Evolutionary conservation across 768 basidiomycete genomes (phyloP).

Genomic region (Sistotremastrum niveocremeum): DNA sequence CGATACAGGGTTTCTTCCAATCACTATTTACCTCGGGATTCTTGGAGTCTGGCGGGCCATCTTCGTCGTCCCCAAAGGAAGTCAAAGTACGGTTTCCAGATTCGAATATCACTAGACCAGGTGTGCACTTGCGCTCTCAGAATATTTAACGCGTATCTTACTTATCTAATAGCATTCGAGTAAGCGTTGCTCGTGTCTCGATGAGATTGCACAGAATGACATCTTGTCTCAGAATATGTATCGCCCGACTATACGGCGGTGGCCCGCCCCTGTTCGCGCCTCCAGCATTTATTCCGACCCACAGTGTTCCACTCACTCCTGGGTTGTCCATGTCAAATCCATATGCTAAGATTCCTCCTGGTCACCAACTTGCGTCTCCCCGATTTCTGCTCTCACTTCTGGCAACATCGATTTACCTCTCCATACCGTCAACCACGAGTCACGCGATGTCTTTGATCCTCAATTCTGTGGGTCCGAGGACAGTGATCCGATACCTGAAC

Average conservation of each 20-base stretch:
- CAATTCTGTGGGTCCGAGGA: slow-evolving; percentile 64
- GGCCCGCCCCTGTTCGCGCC: slow-evolving; percentile 64
- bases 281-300: slow-evolving; percentile 48
- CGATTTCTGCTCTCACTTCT: slow-evolving; percentile 76
- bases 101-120: slow-evolving; percentile 76
- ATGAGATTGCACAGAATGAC: not conserved
- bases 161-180: slow-evolving; percentile 63
- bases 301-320: slow-evolving; percentile 57
- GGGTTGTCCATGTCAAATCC: slow-evolving; percentile 30
- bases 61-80: slow-evolving; percentile 28
- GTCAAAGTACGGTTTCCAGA: slow-evolving; percentile 71
- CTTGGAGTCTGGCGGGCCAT: slow-evolving; percentile 35
- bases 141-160: slow-evolving; percentile 8
- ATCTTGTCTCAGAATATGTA: slow-evolving; percentile 47
- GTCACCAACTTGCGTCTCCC: slow-evolving; percentile 64
- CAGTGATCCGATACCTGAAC: slow-evolving; percentile 60
- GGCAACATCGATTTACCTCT: slow-evolving; percentile 77
- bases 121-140: slow-evolving; percentile 24
- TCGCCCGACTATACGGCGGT: slow-evolving; percentile 78
- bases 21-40: slow-evolving; percentile 78
- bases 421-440: slow-evolving; percentile 61
- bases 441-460: slow-evolving; percentile 63
- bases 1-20: slow-evolving; percentile 66
- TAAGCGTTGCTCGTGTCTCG: slow-evolving; percentile 28
- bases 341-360: slow-evolving; percentile 24